Percentiles rank a stretch among this genome's conserved stretches.
These are phyloP conservation scores for Salvia rosmarinus DNA, from an alignment of 257 asterid genomes.

Conservation along the genomic window DNA sequence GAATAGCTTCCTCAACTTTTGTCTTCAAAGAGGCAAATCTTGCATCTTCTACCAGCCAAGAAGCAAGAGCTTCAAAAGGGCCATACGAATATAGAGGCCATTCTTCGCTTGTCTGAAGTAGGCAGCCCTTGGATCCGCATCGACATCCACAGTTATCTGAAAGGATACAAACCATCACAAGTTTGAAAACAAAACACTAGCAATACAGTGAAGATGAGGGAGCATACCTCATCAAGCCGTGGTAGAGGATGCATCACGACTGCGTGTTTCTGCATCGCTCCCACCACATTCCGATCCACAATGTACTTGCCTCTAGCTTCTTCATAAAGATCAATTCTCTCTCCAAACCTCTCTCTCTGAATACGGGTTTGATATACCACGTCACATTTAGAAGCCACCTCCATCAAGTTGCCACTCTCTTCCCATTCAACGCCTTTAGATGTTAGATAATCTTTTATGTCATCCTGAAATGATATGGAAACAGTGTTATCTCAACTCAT, in stretches of 20 bases:
- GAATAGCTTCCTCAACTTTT: no score
- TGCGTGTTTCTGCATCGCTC: conserved; percentile 86
- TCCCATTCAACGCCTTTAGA: conserved; percentile 83
- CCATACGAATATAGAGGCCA: conserved; percentile 85
- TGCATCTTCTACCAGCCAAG: conserved; percentile 67
- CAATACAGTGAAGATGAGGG: neutral
- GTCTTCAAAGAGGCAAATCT: neutral
- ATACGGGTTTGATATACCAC: conserved; percentile 86
- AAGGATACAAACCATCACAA: neutral
- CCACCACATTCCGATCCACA: conserved; percentile 53
- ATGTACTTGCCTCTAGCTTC: conserved; percentile 90
- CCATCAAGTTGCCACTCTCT: conserved; percentile 76
- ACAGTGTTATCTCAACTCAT: neutral
- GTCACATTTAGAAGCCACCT: conserved; percentile 91
- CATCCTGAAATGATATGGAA: conserved; percentile 56
- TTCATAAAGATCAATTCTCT: conserved; percentile 74
- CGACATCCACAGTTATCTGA: conserved; percentile 82
- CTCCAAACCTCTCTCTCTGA: conserved; percentile 84
- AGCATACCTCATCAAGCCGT: conserved; percentile 84
- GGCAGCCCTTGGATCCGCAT: conserved; percentile 79
- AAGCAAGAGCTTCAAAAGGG: conserved; percentile 82
- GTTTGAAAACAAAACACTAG: neutral
- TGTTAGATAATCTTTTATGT: conserved; percentile 84
- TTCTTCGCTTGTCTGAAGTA: conserved; percentile 89
- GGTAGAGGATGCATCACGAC: conserved; percentile 96